Base-by-base conservation (phyloP, 176 grass and related monocot species). In the Eleusine indica region DNA sequence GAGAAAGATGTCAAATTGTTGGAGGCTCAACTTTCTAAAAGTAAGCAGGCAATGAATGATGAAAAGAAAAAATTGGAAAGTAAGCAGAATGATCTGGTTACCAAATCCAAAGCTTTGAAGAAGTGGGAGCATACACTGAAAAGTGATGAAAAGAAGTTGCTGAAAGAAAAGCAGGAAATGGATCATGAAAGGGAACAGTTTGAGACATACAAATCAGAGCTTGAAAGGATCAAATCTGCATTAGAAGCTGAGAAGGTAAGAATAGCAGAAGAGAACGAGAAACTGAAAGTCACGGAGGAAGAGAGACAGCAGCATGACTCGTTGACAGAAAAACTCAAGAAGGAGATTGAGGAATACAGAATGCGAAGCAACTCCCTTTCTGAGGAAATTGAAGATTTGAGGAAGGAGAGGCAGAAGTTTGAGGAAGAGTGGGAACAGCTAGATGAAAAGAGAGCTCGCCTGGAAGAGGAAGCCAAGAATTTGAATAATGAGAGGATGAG, bases 381-480 rank as follows among this genome's bases (percentile, higher is more conserved):
- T 3, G 90, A 90, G 56, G 91, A 98, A 71, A 90, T 47, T 5
- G 96, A 98, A 44, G 93, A 98, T 94, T 81, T 98, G 83, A 86
- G 83, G 76, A 87, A 91, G 68, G 80, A 94, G 76, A 85, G 93
- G 7, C 79, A 90, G 86, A 95, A 91, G 68, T 94, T 98, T 90
- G 96, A 98, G 87, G 89, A 91, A 75, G 96, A 98, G 41, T 98
- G 96, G 96, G 93, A 98, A 6, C 83, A 90, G 43, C 87, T 98
- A 80, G 96, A 98, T 77, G 91, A 95, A 76, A 98, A 98, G 85
- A 93, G 83, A 88, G 56, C 77, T 69, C 30, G 35, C 67, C 47
- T 90, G 21, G 91, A 84, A 81, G 84, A 84, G 76, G 93, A 95
- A 78, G 70, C 77, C 3, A 95, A 86, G 78, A 91, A 61, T 39